Evolutionary conservation across 176 grass and related monocot species (phyloP).

Genomic region (Cenchrus purpureus): DNA sequence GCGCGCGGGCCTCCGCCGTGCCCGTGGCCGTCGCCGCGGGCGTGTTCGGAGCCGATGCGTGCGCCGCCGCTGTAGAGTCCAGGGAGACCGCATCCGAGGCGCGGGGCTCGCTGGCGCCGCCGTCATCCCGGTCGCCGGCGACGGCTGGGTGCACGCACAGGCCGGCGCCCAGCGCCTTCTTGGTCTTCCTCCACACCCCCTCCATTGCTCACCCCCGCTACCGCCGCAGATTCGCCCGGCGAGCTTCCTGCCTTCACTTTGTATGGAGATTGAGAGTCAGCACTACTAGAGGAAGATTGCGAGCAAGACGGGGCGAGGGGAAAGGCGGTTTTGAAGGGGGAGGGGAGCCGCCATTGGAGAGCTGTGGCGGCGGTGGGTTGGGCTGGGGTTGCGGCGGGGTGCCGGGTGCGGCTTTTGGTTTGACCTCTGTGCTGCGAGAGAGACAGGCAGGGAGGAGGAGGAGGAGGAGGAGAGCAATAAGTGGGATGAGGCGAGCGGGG

Average conservation of each 20-base stretch:
- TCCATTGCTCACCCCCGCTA: slow-evolving; percentile 44
- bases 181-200: slow-evolving; percentile 82
- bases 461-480: not conserved
- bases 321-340: slow-evolving; percentile 45
- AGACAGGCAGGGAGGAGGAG: slow-evolving; percentile 1
- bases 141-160: slow-evolving; percentile 64
- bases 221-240: not conserved
- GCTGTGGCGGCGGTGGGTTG: slow-evolving; percentile 22
- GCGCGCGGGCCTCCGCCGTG: slow-evolving; percentile 40
- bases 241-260: not conserved
- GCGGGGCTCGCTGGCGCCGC: slow-evolving; percentile 39
- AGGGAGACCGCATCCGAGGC: slow-evolving; percentile 47
- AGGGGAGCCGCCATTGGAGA: slow-evolving; percentile 49
- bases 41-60: slow-evolving; percentile 54
- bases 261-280: not conserved
- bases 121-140: slow-evolving; percentile 41
- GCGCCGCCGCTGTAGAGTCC: slow-evolving; percentile 22
- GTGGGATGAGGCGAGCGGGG: not conserved
- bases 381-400: slow-evolving; percentile 33
- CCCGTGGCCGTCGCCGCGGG: slow-evolving; percentile 37
- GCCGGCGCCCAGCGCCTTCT: slow-evolving; percentile 63
- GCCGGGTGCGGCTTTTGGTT: slow-evolving; percentile 54
- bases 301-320: not conserved
- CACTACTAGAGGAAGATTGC: not conserved
- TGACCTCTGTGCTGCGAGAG: slow-evolving; percentile 50